These are phyloP conservation scores for Metschnikowia kunwiensis DNA, from an alignment of 805 yeast species.

Conservation along the genomic window DNA sequence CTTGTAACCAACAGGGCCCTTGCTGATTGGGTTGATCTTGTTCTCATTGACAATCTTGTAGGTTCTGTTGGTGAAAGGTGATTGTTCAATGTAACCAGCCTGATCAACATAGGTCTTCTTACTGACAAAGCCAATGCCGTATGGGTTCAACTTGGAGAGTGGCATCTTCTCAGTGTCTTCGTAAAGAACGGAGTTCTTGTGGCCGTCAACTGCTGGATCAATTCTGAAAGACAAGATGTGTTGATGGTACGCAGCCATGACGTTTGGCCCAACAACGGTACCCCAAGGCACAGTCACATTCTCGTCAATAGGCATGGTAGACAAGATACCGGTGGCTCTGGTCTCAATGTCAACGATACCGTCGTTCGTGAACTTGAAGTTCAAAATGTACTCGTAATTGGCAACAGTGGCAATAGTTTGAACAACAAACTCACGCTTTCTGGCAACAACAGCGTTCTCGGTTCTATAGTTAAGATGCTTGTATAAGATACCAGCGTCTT, in stretches of 20 bases:
- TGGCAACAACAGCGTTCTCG: constrained; percentile 60
- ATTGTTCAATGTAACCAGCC: constrained; percentile 68
- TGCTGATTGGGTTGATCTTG: constrained; percentile 63
- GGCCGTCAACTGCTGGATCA: constrained; percentile 81
- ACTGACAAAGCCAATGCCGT: constrained; percentile 65
- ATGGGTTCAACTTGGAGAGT: constrained; percentile 54
- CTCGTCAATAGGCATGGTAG: constrained; percentile 79
- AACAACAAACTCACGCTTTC: constrained; percentile 75
- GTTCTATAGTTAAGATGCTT: constrained; percentile 82
- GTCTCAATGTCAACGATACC: constrained; percentile 76
- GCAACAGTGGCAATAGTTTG: constrained; percentile 84
- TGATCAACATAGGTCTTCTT: constrained; percentile 65
- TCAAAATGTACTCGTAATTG: constrained; percentile 76
- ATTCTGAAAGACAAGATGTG: constrained; percentile 76
- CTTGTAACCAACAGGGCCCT: constrained; percentile 75
- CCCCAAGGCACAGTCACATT: constrained; percentile 68
- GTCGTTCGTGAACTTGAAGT: constrained; percentile 70
- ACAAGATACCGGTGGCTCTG: constrained; percentile 82
- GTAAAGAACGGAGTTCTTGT: constrained; percentile 66
- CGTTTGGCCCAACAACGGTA: constrained; percentile 74
- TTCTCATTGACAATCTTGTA: constrained; percentile 74
- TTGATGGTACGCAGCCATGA: constrained; percentile 82
- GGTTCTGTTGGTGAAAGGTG: constrained; percentile 72
- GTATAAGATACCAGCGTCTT: constrained; percentile 71
- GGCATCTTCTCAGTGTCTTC: constrained; percentile 68